Evolutionary conservation across 2,329 filamentous ascomycete genomes (phyloP).

Genomic region (Pyrenochaeta sp.): DNA sequence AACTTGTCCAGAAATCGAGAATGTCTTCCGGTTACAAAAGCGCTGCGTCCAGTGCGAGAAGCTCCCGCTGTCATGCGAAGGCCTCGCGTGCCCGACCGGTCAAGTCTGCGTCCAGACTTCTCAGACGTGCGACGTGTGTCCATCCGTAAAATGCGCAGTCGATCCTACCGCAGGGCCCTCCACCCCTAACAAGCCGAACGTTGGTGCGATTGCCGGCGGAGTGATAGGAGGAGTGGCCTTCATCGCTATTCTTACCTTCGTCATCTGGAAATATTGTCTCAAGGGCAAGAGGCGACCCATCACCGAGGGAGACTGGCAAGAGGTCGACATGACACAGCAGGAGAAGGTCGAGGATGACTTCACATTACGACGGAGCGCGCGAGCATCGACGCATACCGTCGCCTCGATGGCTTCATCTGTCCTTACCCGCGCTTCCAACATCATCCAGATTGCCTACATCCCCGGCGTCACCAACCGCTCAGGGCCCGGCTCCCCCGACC

Average conservation of each 20-base stretch:
- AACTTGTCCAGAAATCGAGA: slow-evolving; percentile 43
- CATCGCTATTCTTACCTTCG: slow-evolving; percentile 76
- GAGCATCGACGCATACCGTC: slow-evolving; percentile 84
- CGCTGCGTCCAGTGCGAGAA: slow-evolving; percentile 67
- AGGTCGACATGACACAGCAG: slow-evolving; percentile 62
- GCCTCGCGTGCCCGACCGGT: slow-evolving; percentile 58
- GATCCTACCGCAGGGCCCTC: slow-evolving; percentile 44
- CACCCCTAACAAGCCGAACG: slow-evolving; percentile 62
- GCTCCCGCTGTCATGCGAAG: slow-evolving; percentile 63
- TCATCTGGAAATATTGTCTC: slow-evolving; percentile 88
- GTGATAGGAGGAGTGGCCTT: slow-evolving; percentile 84
- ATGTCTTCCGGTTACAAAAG: slow-evolving; percentile 59
- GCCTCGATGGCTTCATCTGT: slow-evolving; percentile 95
- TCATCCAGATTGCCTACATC: slow-evolving; percentile 99
- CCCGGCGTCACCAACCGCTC: slow-evolving; percentile 95
- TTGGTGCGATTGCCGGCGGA: slow-evolving; percentile 89
- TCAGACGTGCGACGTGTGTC: slow-evolving; percentile 67
- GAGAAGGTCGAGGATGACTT: slow-evolving; percentile 67
- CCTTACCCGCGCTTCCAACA: slow-evolving; percentile 94
- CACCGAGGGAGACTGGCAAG: slow-evolving; percentile 64
- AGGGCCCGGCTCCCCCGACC: slow-evolving; percentile 79
- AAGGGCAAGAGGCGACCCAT: slow-evolving; percentile 76
- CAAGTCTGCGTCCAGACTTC: slow-evolving; percentile 68
- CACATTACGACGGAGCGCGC: slow-evolving; percentile 64
- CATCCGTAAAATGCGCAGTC: slow-evolving; percentile 63